Conservation (phyloP, 257 asterid genomes). For the Petrea volubilis region DNA sequence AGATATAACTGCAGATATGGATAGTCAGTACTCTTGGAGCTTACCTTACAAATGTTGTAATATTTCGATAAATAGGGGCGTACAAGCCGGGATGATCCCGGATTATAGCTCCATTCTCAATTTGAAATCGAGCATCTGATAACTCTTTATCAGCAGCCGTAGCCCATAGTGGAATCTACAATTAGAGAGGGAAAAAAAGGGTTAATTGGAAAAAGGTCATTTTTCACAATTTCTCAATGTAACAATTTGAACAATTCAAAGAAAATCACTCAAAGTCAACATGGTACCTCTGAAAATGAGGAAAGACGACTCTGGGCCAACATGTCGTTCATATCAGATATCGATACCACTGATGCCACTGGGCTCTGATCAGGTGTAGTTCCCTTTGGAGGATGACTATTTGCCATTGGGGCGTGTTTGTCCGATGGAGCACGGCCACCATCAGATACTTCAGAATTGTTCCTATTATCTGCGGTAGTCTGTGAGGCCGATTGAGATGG, state of each 20-base stretch:
- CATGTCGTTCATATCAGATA: conserved; percentile 55
- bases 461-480: not conserved
- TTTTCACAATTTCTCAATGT: too few relatives aligned
- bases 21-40: not conserved
- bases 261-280: not conserved
- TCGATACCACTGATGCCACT: conserved; percentile 30
- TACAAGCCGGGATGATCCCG: conserved; percentile 35
- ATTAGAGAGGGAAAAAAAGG: not conserved
- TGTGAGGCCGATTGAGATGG: conserved; percentile 27
- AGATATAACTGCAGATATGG: not conserved
- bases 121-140: conserved; percentile 41
- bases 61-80: conserved; percentile 61
- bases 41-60: conserved; percentile 58
- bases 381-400: conserved; percentile 23
- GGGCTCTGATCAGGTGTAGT: conserved; percentile 12
- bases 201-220: too few relatives aligned
- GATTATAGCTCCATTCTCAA: conserved; percentile 38
- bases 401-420: not conserved
- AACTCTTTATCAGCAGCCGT: conserved; percentile 54
- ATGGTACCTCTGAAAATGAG: conserved; percentile 45
- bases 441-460: not conserved
- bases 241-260: not conserved
- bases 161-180: conserved; percentile 60
- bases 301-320: conserved; percentile 46
- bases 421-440: not conserved